These are phyloP conservation scores for Ganoderma lingzhi DNA, from an alignment of 1,284 basidiomycete species.

Conservation along the genomic window DNA sequence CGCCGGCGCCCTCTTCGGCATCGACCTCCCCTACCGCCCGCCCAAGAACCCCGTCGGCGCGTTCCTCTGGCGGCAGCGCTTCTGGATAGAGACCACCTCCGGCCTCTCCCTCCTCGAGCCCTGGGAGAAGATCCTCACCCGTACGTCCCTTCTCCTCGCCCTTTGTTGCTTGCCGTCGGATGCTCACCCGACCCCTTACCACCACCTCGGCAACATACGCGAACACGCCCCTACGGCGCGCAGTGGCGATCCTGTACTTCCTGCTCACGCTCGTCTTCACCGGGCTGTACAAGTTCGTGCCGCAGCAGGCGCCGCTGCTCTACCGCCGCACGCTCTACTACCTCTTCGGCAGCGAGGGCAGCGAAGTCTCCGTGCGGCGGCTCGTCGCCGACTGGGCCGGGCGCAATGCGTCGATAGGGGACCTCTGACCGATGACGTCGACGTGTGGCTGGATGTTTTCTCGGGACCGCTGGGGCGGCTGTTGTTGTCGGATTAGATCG, in stretches of 20 bases:
- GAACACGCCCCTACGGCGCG: neutral
- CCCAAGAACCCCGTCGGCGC: slow-evolving; percentile 47
- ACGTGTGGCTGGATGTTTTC: neutral
- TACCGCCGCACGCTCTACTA: slow-evolving; percentile 47
- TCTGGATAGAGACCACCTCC: slow-evolving; percentile 62
- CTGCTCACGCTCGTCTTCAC: slow-evolving; percentile 42
- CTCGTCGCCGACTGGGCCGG: slow-evolving; percentile 22
- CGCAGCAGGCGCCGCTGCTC: slow-evolving; percentile 43
- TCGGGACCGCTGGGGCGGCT: neutral
- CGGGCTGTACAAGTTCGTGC: slow-evolving; percentile 46
- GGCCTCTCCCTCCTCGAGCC: slow-evolving; percentile 62
- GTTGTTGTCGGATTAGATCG: neutral
- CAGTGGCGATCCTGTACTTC: slow-evolving; percentile 44
- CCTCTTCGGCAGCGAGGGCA: slow-evolving; percentile 44
- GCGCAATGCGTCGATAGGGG: slow-evolving; percentile 19
- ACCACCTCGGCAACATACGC: neutral
- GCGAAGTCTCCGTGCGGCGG: slow-evolving; percentile 17
- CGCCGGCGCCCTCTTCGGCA: slow-evolving; percentile 34
- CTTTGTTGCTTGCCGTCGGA: neutral
- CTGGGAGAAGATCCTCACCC: slow-evolving; percentile 65
- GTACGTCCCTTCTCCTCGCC: slow-evolving; percentile 45
- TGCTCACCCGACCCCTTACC: slow-evolving; percentile 1
- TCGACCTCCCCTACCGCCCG: slow-evolving; percentile 43
- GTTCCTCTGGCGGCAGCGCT: slow-evolving; percentile 55
- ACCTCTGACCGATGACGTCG: slow-evolving; percentile 4